These are phyloP conservation scores for Thoreauomyces humboldtii DNA, from an alignment of 192 early-diverging fungal genomes.

Conservation along the genomic window DNA sequence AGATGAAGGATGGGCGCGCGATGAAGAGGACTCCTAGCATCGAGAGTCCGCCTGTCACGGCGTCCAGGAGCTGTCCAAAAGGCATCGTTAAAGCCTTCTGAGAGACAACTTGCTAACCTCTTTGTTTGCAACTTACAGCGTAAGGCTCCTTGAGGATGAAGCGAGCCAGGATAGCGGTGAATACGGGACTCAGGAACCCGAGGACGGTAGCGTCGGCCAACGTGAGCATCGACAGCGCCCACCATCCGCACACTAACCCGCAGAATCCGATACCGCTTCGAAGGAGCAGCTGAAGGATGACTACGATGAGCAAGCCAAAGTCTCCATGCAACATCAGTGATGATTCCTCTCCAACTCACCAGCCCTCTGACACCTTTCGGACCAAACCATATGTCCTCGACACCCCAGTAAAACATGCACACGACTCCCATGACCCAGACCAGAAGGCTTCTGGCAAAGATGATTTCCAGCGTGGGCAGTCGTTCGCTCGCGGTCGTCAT, in stretches of 20 bases:
- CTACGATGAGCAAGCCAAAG: neutral
- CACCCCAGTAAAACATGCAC: constrained; percentile 20
- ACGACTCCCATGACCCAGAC: constrained; percentile 11
- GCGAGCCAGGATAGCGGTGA: constrained; percentile 30
- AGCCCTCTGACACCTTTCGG: constrained; percentile 19
- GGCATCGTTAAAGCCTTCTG: no score
- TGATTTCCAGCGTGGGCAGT: constrained; percentile 24
- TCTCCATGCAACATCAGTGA: neutral
- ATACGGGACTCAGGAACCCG: constrained; percentile 29
- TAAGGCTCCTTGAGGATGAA: constrained; percentile 29
- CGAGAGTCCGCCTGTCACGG: constrained; percentile 18
- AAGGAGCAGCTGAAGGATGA: constrained; percentile 12
- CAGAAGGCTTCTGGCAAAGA: constrained; percentile 20
- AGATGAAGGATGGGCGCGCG: constrained; percentile 29
- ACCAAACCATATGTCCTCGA: constrained; percentile 13
- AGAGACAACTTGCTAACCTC: neutral
- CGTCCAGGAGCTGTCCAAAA: constrained; percentile 19
- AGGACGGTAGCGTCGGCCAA: constrained; percentile 33
- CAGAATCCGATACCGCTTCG: constrained; percentile 18
- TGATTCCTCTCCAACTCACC: constrained; percentile 5
- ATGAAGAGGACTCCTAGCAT: constrained; percentile 34
- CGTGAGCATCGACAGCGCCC: constrained; percentile 20
- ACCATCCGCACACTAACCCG: constrained; percentile 27
- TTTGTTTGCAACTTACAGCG: no score
- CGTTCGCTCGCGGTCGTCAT: constrained; percentile 18